These are phyloP conservation scores for Panellus pusillus DNA, from an alignment of 768 basidiomycete genomes.

Conservation along the genomic window DNA sequence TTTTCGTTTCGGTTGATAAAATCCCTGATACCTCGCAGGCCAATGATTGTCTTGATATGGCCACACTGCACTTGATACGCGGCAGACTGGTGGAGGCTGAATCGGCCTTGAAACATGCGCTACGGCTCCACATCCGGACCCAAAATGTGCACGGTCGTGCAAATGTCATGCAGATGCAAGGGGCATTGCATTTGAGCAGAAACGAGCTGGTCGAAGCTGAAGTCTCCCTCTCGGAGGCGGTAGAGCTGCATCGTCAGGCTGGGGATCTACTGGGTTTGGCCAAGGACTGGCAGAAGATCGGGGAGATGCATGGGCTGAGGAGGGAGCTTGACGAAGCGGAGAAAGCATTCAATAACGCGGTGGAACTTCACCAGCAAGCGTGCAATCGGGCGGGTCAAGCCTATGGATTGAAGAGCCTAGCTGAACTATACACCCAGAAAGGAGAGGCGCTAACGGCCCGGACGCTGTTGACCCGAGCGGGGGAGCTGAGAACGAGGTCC, in stretches of 20 bases:
- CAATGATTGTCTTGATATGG: constrained; percentile 19
- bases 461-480: not conserved
- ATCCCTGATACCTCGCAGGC: constrained; percentile 12
- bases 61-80: constrained; percentile 17
- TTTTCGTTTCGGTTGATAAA: not conserved
- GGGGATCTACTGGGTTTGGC: constrained; percentile 15
- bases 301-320: constrained; percentile 3
- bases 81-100: constrained; percentile 21
- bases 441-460: not conserved
- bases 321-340: constrained; percentile 10
- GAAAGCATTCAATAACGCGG: constrained; percentile 12
- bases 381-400: constrained; percentile 13
- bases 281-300: constrained; percentile 16
- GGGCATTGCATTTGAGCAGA: constrained; percentile 14
- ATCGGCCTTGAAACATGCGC: constrained; percentile 14
- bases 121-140: constrained; percentile 19
- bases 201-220: constrained; percentile 20
- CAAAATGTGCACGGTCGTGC: constrained; percentile 21
- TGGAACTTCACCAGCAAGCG: constrained; percentile 13
- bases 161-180: constrained; percentile 19
- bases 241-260: constrained; percentile 20
- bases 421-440: constrained; percentile 7
- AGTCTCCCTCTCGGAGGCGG: constrained; percentile 14
- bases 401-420: constrained; percentile 11
- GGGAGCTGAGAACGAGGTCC: too few species aligned